Evolutionary conservation across 257 asterid genomes (phyloP), one percentile per base, ranked within the genome.

Genomic region (Voacanga thouarsii): DNA sequence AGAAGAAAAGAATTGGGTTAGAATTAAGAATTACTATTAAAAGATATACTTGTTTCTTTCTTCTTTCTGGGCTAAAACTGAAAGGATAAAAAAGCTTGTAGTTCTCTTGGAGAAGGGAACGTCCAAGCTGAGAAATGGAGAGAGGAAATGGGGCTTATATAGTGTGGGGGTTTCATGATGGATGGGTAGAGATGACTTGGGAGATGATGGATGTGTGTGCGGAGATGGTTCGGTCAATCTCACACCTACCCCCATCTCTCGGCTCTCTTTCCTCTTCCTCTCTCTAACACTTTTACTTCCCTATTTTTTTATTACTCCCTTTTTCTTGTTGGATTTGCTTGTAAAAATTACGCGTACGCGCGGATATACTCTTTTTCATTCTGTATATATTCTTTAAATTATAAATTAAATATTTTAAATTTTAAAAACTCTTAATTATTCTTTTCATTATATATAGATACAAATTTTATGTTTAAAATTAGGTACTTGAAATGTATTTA

Each of bases 111-210:
- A 66, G 71, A 85, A 87, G 80, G 86, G 93, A 89, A 92, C 94
- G 79, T 82, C 82, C 91, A 92, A 91, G 96, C 95, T 92, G 92
- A 84, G 93, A 79, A 67, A 81, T 6, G 11, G 78, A 61, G 1
- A 67, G 24, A 68, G 64, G 77, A 64, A 3, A 26, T 23, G 83
- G 85, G 82, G 87, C 26, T 81, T 90, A 30, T 92, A 88, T 91
- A 91, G 41, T 37, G 65, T 33, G 12, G n/a, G 69, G 53, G 3
- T 12, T 7, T 1, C 14, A 50, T 50, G 55, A 11, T 15, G 2
- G 74, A 56, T n/a, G 50, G 26, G 61, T 51, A 70, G 74, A 39
- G 79, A 63, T 66, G 84, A 75, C 79, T 60, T 28, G 57, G 6
- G 39, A 74, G 39, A 28, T 66, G 75, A 75, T 16, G 74, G 50